Percentiles rank a stretch among this genome's conserved stretches.
These are phyloP conservation scores for Meyerozyma smithsonii DNA, from an alignment of 1,139 yeast genomes.

Conservation along the genomic window DNA sequence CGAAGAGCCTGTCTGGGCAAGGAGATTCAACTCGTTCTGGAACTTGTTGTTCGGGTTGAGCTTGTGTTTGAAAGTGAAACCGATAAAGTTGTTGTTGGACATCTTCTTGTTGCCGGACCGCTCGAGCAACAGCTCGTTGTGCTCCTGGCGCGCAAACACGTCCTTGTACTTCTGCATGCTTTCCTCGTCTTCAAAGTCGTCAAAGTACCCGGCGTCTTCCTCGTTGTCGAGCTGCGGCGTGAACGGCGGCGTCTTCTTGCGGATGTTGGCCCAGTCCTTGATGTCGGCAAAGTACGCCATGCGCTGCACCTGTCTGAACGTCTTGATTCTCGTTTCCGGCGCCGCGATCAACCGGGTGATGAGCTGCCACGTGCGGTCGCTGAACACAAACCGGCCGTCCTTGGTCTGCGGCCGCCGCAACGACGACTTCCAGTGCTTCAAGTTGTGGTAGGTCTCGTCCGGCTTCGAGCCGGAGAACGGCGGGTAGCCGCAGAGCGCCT, in stretches of 20 bases:
- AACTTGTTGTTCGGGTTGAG: constrained; percentile 57
- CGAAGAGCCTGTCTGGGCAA: constrained; percentile 16
- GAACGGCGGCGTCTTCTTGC: constrained; percentile 81
- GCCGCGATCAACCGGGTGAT: constrained; percentile 75
- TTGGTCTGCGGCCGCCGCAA: constrained; percentile 87
- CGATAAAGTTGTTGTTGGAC: constrained; percentile 70
- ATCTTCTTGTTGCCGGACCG: constrained; percentile 36
- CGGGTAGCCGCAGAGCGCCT: constrained; percentile 90
- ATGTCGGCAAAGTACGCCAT: constrained; percentile 83
- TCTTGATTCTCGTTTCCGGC: constrained; percentile 68
- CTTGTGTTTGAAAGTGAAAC: constrained; percentile 93
- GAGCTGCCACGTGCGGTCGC: constrained; percentile 95
- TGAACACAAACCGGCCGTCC: constrained; percentile 86
- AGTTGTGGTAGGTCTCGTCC: constrained; percentile 90
- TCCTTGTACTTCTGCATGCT: constrained; percentile 98
- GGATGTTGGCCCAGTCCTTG: constrained; percentile 61
- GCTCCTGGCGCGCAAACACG: constrained; percentile 85
- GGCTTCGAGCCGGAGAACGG: constrained; percentile 94
- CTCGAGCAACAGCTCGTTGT: constrained; percentile 77
- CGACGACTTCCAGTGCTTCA: constrained; percentile 89
- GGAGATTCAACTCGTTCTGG: constrained; percentile 34
- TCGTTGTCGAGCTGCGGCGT: constrained; percentile 95
- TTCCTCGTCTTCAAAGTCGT: constrained; percentile 92
- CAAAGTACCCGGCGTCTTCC: constrained; percentile 98
- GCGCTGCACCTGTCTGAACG: constrained; percentile 73